Evolutionary conservation across 176 grass and related monocot species (phyloP).

Genomic region (Aechmea fasciata): DNA sequence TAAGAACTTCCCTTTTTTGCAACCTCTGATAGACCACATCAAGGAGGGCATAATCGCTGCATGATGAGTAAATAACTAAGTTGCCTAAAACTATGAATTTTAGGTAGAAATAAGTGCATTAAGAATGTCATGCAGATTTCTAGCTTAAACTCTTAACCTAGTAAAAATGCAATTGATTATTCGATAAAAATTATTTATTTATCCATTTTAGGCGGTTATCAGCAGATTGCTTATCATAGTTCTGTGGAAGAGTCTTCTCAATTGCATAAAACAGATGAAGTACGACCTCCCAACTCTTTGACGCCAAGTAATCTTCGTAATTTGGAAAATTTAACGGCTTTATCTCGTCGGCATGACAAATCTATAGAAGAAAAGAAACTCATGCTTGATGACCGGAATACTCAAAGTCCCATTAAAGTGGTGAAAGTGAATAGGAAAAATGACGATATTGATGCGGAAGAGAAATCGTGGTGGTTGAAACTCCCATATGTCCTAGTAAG

Average conservation of each 20-base stretch:
- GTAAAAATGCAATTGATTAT: not conserved
- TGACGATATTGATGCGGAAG: not conserved
- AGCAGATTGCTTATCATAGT: conserved; percentile 8
- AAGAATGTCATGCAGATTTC: too few species aligned
- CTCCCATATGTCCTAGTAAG: conserved; percentile 38
- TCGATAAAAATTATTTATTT: not conserved
- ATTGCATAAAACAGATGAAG: not conserved
- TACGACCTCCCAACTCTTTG: not conserved
- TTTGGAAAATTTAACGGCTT: not conserved
- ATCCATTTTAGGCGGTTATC: conserved; percentile 27
- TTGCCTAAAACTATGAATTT: too few species aligned
- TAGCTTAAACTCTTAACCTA: too few species aligned
- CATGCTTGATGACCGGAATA: not conserved
- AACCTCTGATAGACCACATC: too few species aligned
- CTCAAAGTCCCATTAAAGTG: not conserved
- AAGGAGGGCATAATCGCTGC: too few species aligned
- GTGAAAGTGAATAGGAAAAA: not conserved
- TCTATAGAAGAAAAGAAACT: not conserved
- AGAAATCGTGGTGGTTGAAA: conserved; percentile 31
- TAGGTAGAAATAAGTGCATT: too few species aligned
- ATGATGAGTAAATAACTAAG: too few species aligned
- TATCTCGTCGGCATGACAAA: not conserved
- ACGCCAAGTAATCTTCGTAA: not conserved
- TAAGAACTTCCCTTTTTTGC: too few species aligned
- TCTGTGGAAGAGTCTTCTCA: not conserved